Percentiles rank a stretch among this genome's conserved stretches.
phyloP scores from a whole-genome alignment of 306 rosid genomes.

The Hylodesmum podocarpum region DNA sequence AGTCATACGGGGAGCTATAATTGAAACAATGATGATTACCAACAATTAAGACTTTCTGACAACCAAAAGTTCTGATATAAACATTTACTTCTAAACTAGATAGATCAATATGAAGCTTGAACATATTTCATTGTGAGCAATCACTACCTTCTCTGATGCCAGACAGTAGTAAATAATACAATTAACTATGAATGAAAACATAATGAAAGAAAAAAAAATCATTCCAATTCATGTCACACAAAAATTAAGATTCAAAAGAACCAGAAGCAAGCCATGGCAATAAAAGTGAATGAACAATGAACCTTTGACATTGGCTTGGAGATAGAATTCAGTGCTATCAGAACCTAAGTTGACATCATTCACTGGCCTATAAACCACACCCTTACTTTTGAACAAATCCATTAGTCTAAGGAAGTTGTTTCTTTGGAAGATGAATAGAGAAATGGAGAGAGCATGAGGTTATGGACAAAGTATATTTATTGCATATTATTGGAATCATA shows the following conservation, averaged over 20 bases:
- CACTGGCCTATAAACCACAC: constrained; percentile 58
- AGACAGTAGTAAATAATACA: neutral
- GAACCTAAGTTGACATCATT: constrained; percentile 57
- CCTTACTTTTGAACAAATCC: constrained; percentile 50
- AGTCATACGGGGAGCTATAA: constrained; percentile 85
- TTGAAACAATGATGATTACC: constrained; percentile 1
- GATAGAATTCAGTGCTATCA: constrained; percentile 63
- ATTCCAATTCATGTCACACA: constrained; percentile 3
- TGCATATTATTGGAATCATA: neutral
- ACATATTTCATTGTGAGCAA: neutral
- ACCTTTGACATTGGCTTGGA: constrained; percentile 84
- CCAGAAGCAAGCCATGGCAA: neutral
- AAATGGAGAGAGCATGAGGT: neutral
- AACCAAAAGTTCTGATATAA: neutral
- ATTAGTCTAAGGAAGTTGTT: constrained; percentile 21
- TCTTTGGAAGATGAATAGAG: neutral
- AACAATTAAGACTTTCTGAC: neutral
- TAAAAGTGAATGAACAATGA: neutral
- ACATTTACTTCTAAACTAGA: neutral
- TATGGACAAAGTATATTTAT: neutral
- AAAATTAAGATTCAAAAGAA: neutral
- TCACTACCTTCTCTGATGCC: neutral
- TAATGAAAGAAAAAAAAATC: neutral
- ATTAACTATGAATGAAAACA: no score
- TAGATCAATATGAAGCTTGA: neutral